Percentiles rank a stretch among this genome's conserved stretches.
These are phyloP conservation scores for Heritiera littoralis DNA, from an alignment of 345 rosid species.

Conservation along the genomic window DNA sequence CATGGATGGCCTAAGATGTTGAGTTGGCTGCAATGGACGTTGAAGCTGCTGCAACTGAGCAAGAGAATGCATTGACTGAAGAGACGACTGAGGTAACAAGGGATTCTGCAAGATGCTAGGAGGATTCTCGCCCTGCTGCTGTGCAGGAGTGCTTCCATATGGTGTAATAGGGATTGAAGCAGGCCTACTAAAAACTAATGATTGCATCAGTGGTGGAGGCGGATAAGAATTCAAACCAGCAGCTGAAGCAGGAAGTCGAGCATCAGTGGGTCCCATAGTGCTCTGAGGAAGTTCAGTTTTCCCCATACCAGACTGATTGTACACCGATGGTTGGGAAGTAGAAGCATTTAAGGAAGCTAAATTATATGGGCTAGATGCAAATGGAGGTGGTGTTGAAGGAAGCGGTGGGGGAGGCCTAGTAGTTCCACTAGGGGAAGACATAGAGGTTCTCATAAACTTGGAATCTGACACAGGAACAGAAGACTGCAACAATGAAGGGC, in stretches of 20 bases:
- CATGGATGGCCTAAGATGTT: constrained; percentile 67
- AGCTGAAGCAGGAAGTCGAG: constrained; percentile 55
- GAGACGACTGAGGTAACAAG: constrained; percentile 47
- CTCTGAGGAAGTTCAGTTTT: constrained; percentile 55
- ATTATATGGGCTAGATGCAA: constrained; percentile 73
- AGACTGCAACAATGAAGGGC: constrained; percentile 37
- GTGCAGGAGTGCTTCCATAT: constrained; percentile 56
- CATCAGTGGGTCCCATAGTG: constrained; percentile 51
- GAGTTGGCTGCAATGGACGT: constrained; percentile 83
- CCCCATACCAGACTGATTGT: constrained; percentile 56
- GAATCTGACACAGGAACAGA: constrained; percentile 40
- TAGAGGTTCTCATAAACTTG: constrained; percentile 41
- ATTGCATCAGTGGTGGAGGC: constrained; percentile 66
- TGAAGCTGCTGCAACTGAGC: constrained; percentile 77
- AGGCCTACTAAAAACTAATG: constrained; percentile 68
- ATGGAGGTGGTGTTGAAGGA: constrained; percentile 85
- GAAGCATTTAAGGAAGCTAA: constrained; percentile 57
- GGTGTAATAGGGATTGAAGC: constrained; percentile 53
- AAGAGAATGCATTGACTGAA: constrained; percentile 57
- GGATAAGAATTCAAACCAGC: constrained; percentile 59
- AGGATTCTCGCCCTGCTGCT: constrained; percentile 65
- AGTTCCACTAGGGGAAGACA: constrained; percentile 69
- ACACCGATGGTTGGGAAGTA: constrained; percentile 56
- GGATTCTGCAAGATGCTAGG: constrained; percentile 53
- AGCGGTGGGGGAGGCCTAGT: constrained; percentile 78